Base-by-base conservation (phyloP, 768 basidiomycete species). In the Leccinum longicurvipes region DNA sequence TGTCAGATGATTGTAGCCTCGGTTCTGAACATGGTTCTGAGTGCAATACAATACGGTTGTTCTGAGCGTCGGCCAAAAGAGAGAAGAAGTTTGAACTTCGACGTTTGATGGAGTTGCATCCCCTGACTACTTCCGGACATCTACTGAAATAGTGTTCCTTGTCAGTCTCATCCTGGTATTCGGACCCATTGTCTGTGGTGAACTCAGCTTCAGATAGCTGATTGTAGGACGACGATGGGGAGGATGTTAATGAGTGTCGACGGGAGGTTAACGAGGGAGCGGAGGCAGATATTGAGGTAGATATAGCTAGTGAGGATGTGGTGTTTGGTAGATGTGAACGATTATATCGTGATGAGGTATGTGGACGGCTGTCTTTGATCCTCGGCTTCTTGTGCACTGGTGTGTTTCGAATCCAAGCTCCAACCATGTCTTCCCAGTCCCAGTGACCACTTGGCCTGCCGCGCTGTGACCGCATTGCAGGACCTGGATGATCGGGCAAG, bases 401-500 rank as follows among this genome's bases (percentile, higher is more conserved):
- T 2, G 75, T 71, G 54, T 66, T 72, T 25, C 70, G 72, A 39
- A 79, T 69, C 78, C 79, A 82, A 55, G 75, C 75, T 2, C 71
- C 75, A 6, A 79, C 64, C 60, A 72, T 69, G 51, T 74, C 72
- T 56, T 82, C 81, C 81, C 81, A 82, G 36, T 73, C 69, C 76
- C 79, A 82, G 23, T 73, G 68, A 23, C 68, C 70, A 29, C 59
- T 72, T 31, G 50, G 47, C 44, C 53, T 62, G 36, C 54, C 49
- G n/a, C 42, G 57, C 21, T 55, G 62, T 29, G 45, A 45, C 23
- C 49, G 53, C 39, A 54, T 50, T 23, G 45, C 45, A 25, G 49
- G 47, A 24, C 53, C 50, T 4, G 51, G 31, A 46, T 27, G 57
- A 14, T 34, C 29, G 24, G 63, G 53, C 6, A 58, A 59, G n/a